phyloP scores from a whole-genome alignment of 2,329 filamentous ascomycete species.

The Albophoma yamanashiensis region DNA sequence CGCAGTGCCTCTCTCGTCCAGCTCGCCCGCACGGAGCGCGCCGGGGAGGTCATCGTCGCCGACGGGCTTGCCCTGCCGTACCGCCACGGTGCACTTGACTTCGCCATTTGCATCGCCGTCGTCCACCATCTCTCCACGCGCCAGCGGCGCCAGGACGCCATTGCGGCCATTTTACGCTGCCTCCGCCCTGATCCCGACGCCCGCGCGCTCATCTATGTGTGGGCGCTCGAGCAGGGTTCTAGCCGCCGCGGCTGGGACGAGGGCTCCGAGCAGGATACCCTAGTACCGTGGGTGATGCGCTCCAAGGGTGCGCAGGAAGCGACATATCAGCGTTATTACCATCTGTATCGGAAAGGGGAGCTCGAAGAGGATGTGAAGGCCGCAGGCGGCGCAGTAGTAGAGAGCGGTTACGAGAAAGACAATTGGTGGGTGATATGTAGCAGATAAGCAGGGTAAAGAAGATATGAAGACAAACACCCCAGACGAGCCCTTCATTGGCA shows the following conservation, averaged over 20 bases:
- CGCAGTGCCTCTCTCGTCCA: constrained; percentile 51
- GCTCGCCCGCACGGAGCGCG: constrained; percentile 32
- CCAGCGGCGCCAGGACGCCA: constrained; percentile 59
- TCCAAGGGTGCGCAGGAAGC: constrained; percentile 26
- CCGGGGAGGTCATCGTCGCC: constrained; percentile 63
- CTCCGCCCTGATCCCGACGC: constrained; percentile 47
- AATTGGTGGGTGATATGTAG: constrained; percentile 87
- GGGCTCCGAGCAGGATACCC: constrained; percentile 74
- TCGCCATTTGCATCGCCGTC: constrained; percentile 89
- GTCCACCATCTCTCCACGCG: constrained; percentile 84
- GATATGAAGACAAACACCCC: neutral
- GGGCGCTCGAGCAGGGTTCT: constrained; percentile 84
- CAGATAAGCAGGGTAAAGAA: constrained; percentile 4
- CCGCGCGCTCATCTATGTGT: constrained; percentile 75
- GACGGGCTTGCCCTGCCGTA: constrained; percentile 81
- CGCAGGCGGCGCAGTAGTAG: constrained; percentile 66
- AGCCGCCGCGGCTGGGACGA: constrained; percentile 86
- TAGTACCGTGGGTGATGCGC: constrained; percentile 85
- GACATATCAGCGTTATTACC: constrained; percentile 86
- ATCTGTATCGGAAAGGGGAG: constrained; percentile 80
- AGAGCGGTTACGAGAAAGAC: constrained; percentile 87
- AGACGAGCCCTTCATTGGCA: too few species aligned
- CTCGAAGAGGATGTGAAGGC: constrained; percentile 66
- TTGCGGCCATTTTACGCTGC: constrained; percentile 59
- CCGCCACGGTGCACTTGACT: constrained; percentile 51